Evolutionary conservation across 2,329 filamentous ascomycete species (phyloP), one percentile per base, ranked within the genome.

Genomic region (Trichoderma gracile): DNA sequence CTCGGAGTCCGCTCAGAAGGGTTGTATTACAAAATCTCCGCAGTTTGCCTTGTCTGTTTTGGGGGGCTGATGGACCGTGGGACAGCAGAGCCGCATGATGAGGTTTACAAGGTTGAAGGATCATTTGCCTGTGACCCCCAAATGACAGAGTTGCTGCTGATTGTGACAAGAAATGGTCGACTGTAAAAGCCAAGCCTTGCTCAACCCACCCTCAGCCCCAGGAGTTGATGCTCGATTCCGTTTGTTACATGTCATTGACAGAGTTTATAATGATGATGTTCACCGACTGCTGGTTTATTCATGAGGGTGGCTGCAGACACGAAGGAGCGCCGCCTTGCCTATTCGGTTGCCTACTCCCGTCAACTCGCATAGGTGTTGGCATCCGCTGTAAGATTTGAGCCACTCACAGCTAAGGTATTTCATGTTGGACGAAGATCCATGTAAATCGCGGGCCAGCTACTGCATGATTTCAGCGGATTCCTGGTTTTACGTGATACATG

Each of bases 261-360:
- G 23, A 15, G 19, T 30, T 21, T 40, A 27, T 23, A 33, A 19
- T 45, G 38, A 61, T 61, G 57, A 61, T 47, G 42, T 23, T 53
- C 38, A 19, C 23, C 38, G 47, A 52, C 47, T 23, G 23, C 23
- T 52, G 23, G 25, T 43, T 52, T 61, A 52, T 61, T 53, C 33
- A 52, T 52, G 33, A 23, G n/a, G 9, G 25, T 52, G 57, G 47
- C 46, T 52, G 47, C 45, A 19, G n/a, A 42, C 23, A 33, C 30
- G 46, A 52, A 43, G 47, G 38, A 53, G 12, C n/a, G 57, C 47
- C 46, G 57, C 57, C 12, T 61, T 43, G 38, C 57, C 57, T 33
- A 17, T n/a, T 61, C 45, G 10, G 57, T 52, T 61, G 52, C 10
- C 21, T 33, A 21, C 27, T 17, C 19, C 57, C 57, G 23, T 14